Conservation (phyloP, 176 grass and related monocot genomes). For the Secale cereale region DNA sequence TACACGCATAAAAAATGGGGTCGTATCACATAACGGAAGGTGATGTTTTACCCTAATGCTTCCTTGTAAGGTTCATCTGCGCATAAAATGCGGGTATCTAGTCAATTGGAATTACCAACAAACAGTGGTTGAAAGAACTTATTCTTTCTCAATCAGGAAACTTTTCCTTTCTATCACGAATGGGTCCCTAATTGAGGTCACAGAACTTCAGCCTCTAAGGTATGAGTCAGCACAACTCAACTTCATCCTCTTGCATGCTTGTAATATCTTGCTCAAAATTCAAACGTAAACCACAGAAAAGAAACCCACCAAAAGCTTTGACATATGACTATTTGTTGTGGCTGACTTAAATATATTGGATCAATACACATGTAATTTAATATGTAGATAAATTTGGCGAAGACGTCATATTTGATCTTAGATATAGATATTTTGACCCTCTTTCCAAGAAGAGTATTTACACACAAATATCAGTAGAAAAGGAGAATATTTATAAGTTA, state of each 20-base stretch:
- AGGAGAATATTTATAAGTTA: background rate
- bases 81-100: background rate
- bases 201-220: constrained; percentile 85
- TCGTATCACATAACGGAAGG: constrained; percentile 69
- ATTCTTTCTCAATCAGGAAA: constrained; percentile 57
- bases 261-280: constrained; percentile 29
- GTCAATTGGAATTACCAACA: background rate
- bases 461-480: constrained; percentile 9
- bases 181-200: constrained; percentile 76
- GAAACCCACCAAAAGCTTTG: background rate
- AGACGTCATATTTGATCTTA: background rate
- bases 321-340: background rate
- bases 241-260: constrained; percentile 9
- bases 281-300: constrained; percentile 5
- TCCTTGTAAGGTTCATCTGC: background rate
- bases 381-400: background rate
- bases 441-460: background rate
- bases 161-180: constrained; percentile 68
- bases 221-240: constrained; percentile 26
- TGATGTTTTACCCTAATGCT: constrained; percentile 32
- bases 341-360: background rate
- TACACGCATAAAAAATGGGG: constrained; percentile 55
- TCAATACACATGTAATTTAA: background rate
- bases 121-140: constrained; percentile 22
- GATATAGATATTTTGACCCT: constrained; percentile 1